Evolutionary conservation across 2,329 filamentous ascomycete species (phyloP), one percentile per base, ranked within the genome.

Genomic region (Cytospora mali): DNA sequence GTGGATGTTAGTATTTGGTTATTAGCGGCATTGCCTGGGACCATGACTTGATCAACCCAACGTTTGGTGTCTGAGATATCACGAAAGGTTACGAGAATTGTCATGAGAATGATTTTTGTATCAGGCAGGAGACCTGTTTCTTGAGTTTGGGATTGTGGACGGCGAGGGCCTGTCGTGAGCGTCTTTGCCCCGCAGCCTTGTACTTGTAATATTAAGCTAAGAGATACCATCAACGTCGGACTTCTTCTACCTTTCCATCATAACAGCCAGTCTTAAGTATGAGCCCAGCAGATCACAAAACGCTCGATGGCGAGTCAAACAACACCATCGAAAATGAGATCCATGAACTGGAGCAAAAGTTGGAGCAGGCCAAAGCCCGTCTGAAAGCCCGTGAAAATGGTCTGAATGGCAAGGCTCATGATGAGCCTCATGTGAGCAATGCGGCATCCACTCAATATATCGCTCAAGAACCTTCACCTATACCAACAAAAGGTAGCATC

Each of bases 261-360:
- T 27, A 23, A 58, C 18, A 23, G 10, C 6, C 18, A 25, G 13
- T 18, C 21, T 46, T 18, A 29, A 64, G 50, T 48, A 66, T 66
- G 64, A 54, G 42, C 28, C 31, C 61, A 18, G 28, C 29, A 31
- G 27, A 31, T 3, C 28, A 29, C 6, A 28, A 48, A 11, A 13
- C 2, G 16, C 23, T 54, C 55, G 49, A 50, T 28, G 23, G 13
- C 29, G 50, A 57, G 55, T 63, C 64, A 13, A 25, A 33, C 10
- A 35, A 56, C 3, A 67, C 67, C 14, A 71, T 77, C 29, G 74
- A 80, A 64, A 72, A 81, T 72, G 86, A 90, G 72, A 85, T 91
- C 66, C 75, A 76, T 9, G 79, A 82, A 23, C 77, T 91, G 13
- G 85, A 91, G 28, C 46, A 51, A n/a, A 60, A 31, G 21, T 49